Base-by-base conservation (phyloP, 2,329 filamentous ascomycete species). In the Penicillium hesseltinei region DNA sequence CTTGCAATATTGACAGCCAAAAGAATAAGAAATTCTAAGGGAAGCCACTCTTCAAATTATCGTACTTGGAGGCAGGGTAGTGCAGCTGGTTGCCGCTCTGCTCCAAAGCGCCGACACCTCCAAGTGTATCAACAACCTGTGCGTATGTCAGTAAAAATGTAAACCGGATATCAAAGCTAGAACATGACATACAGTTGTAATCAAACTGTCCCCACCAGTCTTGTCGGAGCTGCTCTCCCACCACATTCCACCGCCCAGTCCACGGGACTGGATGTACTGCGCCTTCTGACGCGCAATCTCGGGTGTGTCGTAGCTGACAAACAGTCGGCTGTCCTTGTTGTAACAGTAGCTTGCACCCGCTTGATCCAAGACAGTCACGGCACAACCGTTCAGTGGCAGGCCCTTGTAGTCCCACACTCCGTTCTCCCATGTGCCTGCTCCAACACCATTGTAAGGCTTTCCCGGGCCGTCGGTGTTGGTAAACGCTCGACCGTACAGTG, bases 191-290 rank as follows among this genome's bases (percentile, higher is more conserved):
- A 76, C 74, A 40, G 82, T 86, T 7, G 74, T 77, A 54, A 92
- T 91, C 69, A 97, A 71, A 66, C 90, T 93, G 0, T 81, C 78
- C 11, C 73, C 74, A 0, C 85, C 86, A 3, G 75, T 70, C 69
- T 86, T 87, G 72, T 97, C 93, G 1, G 84, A 87, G 68, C 88
- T 93, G 66, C 86, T 90, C 77, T 97, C 92, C 90, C 90, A 95
- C 91, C 91, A 97, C 92, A 97, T 97, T n/a, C 84, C 91, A 19
- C 93, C 93, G 2, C 92, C 92, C 0, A 97, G 81, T 0, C 84
- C 80, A 44, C 82, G 78, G 21, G 83, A 72, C 69, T 80, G 83
- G 69, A 97, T 84, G 71, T 86, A 96, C 11, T 83, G 77, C 1
- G 87, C 86, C 79, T 97, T 97, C 63, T 77, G 71, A 63, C 79